These are phyloP conservation scores for Trichoderma harzianum DNA, from an alignment of 2,329 filamentous ascomycete species.

Conservation along the genomic window DNA sequence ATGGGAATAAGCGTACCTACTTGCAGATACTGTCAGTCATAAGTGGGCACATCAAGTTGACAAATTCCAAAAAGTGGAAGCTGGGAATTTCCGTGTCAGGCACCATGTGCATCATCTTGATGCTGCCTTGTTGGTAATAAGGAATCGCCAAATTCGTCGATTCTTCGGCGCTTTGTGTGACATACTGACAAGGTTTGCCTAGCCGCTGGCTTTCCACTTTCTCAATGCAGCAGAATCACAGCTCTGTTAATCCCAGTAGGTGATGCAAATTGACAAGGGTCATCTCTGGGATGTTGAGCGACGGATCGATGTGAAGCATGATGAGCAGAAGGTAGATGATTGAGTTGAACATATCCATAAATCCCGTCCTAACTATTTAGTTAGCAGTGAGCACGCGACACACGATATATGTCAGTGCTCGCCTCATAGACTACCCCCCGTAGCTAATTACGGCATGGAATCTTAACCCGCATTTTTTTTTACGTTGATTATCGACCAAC, in stretches of 20 bases:
- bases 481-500: background rate
- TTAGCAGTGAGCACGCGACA: background rate
- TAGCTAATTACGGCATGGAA: background rate
- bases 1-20: background rate
- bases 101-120: background rate
- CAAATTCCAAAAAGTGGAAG: background rate
- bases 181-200: background rate
- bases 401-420: background rate
- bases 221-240: background rate
- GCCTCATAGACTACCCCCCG: background rate
- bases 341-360: background rate
- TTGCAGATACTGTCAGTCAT: background rate
- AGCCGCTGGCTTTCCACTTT: background rate
- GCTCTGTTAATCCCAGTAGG: background rate
- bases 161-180: background rate
- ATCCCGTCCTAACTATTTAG: background rate
- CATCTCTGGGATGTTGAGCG: background rate
- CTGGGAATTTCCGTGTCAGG: background rate
- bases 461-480: background rate
- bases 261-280: background rate
- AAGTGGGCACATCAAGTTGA: background rate
- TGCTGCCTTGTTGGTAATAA: background rate
- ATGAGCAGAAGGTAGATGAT: background rate
- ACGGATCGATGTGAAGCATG: background rate
- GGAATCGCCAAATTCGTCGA: background rate